Evolutionary conservation across 2,329 filamentous ascomycete genomes (phyloP).

Genomic region (Colletotrichum filicis): DNA sequence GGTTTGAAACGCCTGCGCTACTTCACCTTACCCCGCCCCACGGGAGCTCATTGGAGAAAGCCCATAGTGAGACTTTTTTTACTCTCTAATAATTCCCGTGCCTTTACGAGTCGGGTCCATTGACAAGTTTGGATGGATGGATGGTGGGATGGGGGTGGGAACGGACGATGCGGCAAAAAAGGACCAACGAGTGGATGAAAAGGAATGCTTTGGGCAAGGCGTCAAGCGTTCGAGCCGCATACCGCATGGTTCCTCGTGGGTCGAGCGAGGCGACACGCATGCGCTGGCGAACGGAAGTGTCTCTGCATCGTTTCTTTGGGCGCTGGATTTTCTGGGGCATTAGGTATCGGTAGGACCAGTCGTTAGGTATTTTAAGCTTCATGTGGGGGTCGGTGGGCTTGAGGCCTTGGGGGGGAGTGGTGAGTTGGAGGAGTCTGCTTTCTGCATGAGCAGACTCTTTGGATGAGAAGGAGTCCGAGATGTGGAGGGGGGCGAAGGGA

Average conservation of each 20-base stretch:
- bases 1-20: constrained; percentile 25
- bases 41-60: no score
- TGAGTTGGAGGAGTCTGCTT: not conserved
- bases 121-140: not conserved
- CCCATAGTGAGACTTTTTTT: no score
- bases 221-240: not conserved
- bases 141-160: not conserved
- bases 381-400: constrained; percentile 1
- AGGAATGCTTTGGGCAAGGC: not conserved
- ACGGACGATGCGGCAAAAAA: not conserved
- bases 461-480: not conserved
- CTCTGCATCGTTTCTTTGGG: not conserved
- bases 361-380: not conserved
- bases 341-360: not conserved
- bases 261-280: constrained; percentile 5
- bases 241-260: not conserved
- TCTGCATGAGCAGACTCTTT: not conserved
- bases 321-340: not conserved
- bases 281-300: not conserved
- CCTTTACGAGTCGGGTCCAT: not conserved
- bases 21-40: constrained; percentile 26
- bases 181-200: not conserved
- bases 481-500: not conserved
- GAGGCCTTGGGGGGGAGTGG: not conserved
- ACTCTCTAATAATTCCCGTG: no score